Evolutionary conservation across 2,329 filamentous ascomycete species (phyloP).

Genomic region (Colletotrichum trifolii): DNA sequence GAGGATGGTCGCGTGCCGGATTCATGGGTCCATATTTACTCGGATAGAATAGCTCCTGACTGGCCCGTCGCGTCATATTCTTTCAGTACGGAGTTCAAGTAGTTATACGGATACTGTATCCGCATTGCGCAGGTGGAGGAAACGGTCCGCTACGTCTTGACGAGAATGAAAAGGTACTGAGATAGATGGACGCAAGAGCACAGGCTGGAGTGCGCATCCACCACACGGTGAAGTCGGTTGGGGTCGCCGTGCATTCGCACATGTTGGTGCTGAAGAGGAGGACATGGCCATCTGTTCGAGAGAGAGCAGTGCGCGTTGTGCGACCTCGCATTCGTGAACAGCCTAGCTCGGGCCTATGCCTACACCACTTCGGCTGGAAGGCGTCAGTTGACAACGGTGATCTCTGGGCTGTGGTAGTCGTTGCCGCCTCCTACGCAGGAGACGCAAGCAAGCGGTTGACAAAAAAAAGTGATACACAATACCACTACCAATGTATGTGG

Average conservation of each 20-base stretch:
- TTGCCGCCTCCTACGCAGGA: neutral
- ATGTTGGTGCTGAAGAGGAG: neutral
- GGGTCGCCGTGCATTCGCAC: no score
- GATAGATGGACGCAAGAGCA: no score
- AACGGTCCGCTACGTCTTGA: neutral
- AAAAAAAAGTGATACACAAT: no score
- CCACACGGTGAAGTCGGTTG: no score
- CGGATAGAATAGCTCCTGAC: slow-evolving; percentile 1
- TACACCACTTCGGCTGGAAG: slow-evolving; percentile 7
- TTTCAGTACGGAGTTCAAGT: no score
- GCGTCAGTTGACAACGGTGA: slow-evolving; percentile 18
- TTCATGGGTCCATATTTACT: neutral
- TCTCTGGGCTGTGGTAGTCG: neutral
- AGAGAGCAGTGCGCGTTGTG: slow-evolving; percentile 1
- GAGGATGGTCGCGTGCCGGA: slow-evolving; percentile 12
- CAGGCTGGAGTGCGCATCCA: no score
- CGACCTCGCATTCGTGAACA: slow-evolving; percentile 6
- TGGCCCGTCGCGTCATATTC: neutral
- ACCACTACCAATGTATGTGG: no score
- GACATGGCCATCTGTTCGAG: slow-evolving; percentile 2
- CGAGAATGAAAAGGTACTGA: no score
- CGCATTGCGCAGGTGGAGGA: neutral
- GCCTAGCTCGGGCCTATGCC: slow-evolving; percentile 9
- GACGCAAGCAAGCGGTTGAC: no score
- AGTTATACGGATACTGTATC: no score